Evolutionary conservation across 345 rosid genomes (phyloP).

Genomic region (Aquilaria yunnanensis): DNA sequence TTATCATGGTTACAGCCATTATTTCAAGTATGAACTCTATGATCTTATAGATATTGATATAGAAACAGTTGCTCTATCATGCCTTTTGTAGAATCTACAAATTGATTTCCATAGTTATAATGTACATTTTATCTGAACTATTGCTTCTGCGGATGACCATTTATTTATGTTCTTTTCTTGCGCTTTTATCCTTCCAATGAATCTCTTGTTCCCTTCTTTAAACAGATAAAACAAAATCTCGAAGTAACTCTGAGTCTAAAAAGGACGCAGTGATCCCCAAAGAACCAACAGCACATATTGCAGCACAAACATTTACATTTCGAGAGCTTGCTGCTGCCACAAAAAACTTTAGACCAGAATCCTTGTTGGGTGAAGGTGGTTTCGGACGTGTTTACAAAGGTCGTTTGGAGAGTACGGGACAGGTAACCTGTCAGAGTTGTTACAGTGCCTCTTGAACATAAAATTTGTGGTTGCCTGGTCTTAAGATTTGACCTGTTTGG

Average conservation of each 20-base stretch:
- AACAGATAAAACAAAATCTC: slow-evolving; percentile 76
- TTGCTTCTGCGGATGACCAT: no score
- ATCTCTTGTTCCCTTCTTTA: slow-evolving; percentile 6
- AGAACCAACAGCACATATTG: slow-evolving; percentile 68
- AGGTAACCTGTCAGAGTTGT: slow-evolving; percentile 31
- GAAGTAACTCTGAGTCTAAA: slow-evolving; percentile 56
- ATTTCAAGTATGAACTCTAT: no score
- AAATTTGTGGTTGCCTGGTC: not conserved
- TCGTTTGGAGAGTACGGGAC: slow-evolving; percentile 83
- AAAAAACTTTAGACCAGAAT: slow-evolving; percentile 73
- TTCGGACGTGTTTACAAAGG: slow-evolving; percentile 96
- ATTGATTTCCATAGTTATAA: no score
- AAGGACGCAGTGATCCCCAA: slow-evolving; percentile 64
- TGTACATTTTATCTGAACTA: no score
- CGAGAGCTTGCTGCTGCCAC: slow-evolving; percentile 88
- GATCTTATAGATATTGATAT: no score
- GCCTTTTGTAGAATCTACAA: no score
- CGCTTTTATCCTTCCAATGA: not conserved
- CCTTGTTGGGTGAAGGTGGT: slow-evolving; percentile 91
- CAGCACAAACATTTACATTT: slow-evolving; percentile 92
- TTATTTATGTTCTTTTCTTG: not conserved
- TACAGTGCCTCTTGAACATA: not conserved
- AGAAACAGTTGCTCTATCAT: no score
- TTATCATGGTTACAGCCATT: no score
- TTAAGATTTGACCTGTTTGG: no score